These are phyloP conservation scores for Rhynchosporium agropyri DNA, from an alignment of 2,329 filamentous ascomycete genomes.

Conservation along the genomic window DNA sequence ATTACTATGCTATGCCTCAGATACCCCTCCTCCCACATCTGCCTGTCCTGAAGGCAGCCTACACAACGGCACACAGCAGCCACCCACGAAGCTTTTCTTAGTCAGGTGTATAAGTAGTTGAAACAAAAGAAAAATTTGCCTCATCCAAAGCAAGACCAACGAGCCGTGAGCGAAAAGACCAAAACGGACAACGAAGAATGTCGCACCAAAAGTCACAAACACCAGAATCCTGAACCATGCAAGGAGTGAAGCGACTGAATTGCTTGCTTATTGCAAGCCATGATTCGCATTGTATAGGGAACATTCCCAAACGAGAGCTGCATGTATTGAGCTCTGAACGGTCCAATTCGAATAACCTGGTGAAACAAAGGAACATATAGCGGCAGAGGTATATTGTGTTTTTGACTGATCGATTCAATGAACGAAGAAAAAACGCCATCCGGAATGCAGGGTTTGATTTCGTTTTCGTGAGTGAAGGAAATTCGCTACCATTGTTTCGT, in stretches of 20 bases:
- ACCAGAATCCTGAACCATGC: neutral
- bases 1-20: neutral
- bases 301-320: neutral
- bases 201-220: neutral
- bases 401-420: constrained; percentile 19
- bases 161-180: neutral
- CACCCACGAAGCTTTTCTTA: neutral
- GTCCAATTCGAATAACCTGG: constrained; percentile 1
- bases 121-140: neutral
- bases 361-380: constrained; percentile 26
- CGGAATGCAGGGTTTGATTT: constrained; percentile 34
- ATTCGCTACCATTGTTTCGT: constrained; percentile 30
- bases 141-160: constrained; percentile 10
- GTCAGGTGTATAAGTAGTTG: constrained; percentile 1
- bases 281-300: constrained; percentile 1
- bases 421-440: constrained; percentile 33
- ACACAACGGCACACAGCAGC: neutral
- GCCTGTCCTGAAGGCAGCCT: neutral
- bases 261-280: constrained; percentile 13
- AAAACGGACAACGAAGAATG: constrained; percentile 1
- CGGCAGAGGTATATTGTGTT: constrained; percentile 32
- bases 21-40: neutral
- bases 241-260: neutral
- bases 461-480: constrained; percentile 24
- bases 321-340: neutral